Evolutionary conservation across 1,284 basidiomycete species (phyloP), one percentile per base, ranked within the genome.

Genomic region (Athelia psychrophila): DNA sequence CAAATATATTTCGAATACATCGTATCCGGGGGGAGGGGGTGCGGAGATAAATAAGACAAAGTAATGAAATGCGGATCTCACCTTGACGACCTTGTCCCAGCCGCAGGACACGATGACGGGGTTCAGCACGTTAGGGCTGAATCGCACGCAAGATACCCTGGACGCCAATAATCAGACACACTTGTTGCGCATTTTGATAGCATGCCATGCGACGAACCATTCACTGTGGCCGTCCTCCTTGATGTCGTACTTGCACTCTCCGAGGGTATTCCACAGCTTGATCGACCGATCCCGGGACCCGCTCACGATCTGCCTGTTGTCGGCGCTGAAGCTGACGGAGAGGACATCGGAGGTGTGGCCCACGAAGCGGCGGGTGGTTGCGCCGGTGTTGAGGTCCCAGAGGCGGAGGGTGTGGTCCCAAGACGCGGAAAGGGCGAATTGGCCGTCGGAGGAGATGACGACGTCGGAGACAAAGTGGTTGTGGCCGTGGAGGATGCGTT

Each of bases 31-130:
- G n/a, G n/a, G n/a, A n/a, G n/a, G 8, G n/a, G 20, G n/a, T 18
- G 38, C 16, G 38, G 20, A 42, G 38, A 8, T 42, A n/a, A 9
- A n/a, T 5, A 42, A 8, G 5, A n/a, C 38, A n/a, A 6, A 30
- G 27, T n/a, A 30, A 30, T 13, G 47, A 48, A 54, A 56, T 51
- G 46, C 35, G 51, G 48, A 40, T 71, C 88, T 79, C 68, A 98
- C 96, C 90, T 99, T 99, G 71, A 99, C 97, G 60, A 98, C 93
- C 83, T 98, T 99, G 83, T 99, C 97, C 97, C 97, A 99, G 64
- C 97, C 97, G 69, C 91, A 93, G 54, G 96, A 99, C 58, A 99
- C 96, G 65, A 99, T 98, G 66, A 98, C 95, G 56, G 97, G 95
- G 83, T 97, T 99, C 78, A 87, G 68, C 60, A 96, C 90, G 76